These are phyloP conservation scores for Nakazawaea ishiwadae DNA, from an alignment of 805 yeast genomes.

Conservation along the genomic window DNA sequence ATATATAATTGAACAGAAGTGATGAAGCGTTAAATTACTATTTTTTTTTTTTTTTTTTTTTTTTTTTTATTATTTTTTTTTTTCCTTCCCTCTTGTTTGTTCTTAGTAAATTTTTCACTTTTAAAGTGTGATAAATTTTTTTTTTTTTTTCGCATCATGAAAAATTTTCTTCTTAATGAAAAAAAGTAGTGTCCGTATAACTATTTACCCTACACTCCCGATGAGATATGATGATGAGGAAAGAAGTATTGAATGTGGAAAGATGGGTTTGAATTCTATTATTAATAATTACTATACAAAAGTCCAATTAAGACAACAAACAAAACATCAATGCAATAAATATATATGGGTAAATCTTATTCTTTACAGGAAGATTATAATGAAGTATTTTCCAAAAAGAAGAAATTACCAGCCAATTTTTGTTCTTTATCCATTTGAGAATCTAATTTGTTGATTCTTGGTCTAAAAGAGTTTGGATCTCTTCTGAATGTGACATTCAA, in stretches of 20 bases:
- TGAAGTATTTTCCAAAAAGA: slow-evolving; percentile 78
- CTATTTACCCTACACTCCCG: too few relatives aligned
- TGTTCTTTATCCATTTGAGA: slow-evolving; percentile 99
- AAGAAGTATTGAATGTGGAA: too few relatives aligned
- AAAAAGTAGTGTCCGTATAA: too few relatives aligned
- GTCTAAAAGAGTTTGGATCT: slow-evolving; percentile 97
- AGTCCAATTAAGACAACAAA: too few relatives aligned
- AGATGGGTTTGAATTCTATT: too few relatives aligned
- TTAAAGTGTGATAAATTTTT: too few relatives aligned
- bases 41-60: not conserved
- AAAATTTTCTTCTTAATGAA: too few relatives aligned
- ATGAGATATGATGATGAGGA: too few relatives aligned
- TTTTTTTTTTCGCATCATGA: too few relatives aligned
- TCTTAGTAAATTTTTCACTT: not conserved
- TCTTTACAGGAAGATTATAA: too few relatives aligned
- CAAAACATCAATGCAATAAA: slow-evolving; percentile 3
- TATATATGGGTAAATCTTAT: not conserved
- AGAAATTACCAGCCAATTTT: slow-evolving; percentile 86
- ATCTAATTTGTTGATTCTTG: slow-evolving; percentile 95
- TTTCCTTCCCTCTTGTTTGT: not conserved
- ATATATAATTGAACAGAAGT: slow-evolving; percentile 3
- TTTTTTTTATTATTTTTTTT: not conserved
- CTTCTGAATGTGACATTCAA: slow-evolving; percentile 98
- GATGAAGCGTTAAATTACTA: not conserved
- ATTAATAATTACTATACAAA: too few relatives aligned